These are phyloP conservation scores for Senna siamea DNA, from an alignment of 306 rosid genomes.

Conservation along the genomic window DNA sequence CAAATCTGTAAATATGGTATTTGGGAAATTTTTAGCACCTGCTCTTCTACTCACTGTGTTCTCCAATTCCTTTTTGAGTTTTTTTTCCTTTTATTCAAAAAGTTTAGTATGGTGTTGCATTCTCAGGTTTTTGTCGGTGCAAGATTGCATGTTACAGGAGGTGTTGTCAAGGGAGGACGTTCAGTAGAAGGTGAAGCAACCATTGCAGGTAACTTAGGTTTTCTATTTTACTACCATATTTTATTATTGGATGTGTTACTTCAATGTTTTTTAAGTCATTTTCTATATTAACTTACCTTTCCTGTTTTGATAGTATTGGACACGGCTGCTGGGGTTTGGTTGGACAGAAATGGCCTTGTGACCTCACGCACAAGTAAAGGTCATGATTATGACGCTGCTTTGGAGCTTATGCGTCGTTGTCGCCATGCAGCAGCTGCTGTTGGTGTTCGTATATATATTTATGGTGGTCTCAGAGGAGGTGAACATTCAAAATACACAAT, in stretches of 20 bases:
- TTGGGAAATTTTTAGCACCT: not conserved
- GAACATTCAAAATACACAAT: conserved; percentile 33
- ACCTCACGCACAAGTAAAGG: conserved; percentile 82
- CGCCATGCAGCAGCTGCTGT: conserved; percentile 98
- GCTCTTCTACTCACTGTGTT: conserved; percentile 12
- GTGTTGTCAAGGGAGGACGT: conserved; percentile 95
- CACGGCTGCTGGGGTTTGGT: conserved; percentile 99
- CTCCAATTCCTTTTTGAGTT: conserved; percentile 22
- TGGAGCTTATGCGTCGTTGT: conserved; percentile 98
- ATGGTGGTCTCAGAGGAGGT: conserved; percentile 99
- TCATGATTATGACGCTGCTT: conserved; percentile 75
- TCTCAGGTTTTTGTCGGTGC: conserved; percentile 98
- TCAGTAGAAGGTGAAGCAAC: conserved; percentile 92
- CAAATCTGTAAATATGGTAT: conserved; percentile 24
- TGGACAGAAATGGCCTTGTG: conserved; percentile 92
- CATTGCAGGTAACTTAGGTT: conserved; percentile 72
- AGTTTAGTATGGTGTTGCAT: conserved; percentile 33
- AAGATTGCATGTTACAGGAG: conserved; percentile 97
- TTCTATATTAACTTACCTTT: conserved; percentile 13
- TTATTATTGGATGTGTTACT: conserved; percentile 7
- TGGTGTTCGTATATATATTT: conserved; percentile 76
- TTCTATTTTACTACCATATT: conserved; percentile 25
- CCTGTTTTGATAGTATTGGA: conserved; percentile 74
- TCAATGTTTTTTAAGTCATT: conserved; percentile 23
- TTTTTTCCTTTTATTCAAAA: not conserved